Evolutionary conservation across 2,329 filamentous ascomycete genomes (phyloP), one percentile per base, ranked within the genome.

Genomic region (Rhexocercosporidium sp.): DNA sequence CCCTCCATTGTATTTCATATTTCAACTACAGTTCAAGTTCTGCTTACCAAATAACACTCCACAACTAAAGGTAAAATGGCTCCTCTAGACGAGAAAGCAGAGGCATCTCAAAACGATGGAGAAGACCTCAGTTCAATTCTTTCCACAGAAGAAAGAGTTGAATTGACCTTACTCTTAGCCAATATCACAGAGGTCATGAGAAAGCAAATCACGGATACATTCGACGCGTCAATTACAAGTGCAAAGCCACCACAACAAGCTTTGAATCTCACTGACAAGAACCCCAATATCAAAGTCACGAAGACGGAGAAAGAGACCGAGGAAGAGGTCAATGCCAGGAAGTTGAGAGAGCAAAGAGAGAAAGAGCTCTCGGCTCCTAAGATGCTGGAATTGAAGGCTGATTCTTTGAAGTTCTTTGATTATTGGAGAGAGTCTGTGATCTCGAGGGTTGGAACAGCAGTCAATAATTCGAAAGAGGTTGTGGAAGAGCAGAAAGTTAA

Each of bases 371-470:
- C 80, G 20, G 79, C 79, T 3, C 80, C 81, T 3, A 82, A 82
- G 63, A 83, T 90, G 69, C 80, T 84, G 66, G 90, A 92, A 73
- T 79, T 94, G 73, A 94, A 89, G 80, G 88, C 86, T 69, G 89
- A 91, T 63, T 85, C 89, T 1, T 77, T 96, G 5, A 81, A 84
- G 7, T 89, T 90, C 76, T 97, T 95, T 76, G 88, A 91, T 66
- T 90, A 93, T 70, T 98, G 95, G 95, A 87, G 92, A 73, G 84
- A 88, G 6, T 82, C 83, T 14, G 86, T 97, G 11, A 81, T 92
- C 47, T 84, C 87, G 65, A 87, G 94, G 16, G 82, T 97, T 27
- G 87, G 88, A 20, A 90, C 96, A 70, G 84, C 88, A 41, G 84
- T 94, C 20, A 84, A 85, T 49, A 82, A 86, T 69, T 77, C 82